These are phyloP conservation scores for Flaveria floridana DNA, from an alignment of 140 eudicot species.

Conservation along the genomic window DNA sequence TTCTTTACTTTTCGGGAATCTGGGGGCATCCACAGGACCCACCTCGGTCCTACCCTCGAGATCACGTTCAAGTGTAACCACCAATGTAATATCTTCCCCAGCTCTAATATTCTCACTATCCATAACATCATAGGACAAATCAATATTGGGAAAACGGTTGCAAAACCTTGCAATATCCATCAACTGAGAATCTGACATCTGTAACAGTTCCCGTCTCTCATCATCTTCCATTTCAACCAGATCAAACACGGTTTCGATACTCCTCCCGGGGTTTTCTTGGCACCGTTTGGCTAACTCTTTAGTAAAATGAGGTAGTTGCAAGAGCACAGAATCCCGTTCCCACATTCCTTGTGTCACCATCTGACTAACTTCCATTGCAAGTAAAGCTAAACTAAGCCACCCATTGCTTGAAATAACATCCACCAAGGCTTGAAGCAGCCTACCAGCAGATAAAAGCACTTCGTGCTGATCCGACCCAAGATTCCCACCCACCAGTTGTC, in stretches of 20 bases:
- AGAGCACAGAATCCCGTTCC: slow-evolving; percentile 86
- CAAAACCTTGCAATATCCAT: slow-evolving; percentile 71
- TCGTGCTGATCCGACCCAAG: slow-evolving; percentile 80
- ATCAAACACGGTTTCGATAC: slow-evolving; percentile 64
- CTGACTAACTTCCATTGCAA: slow-evolving; percentile 90
- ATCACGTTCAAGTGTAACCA: slow-evolving; percentile 71
- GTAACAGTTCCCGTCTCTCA: slow-evolving; percentile 59
- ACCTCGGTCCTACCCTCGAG: slow-evolving; percentile 72
- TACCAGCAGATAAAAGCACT: slow-evolving; percentile 59
- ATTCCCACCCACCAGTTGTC: slow-evolving; percentile 81
- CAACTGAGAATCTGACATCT: slow-evolving; percentile 69
- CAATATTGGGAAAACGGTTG: slow-evolving; percentile 83
- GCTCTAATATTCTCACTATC: slow-evolving; percentile 48
- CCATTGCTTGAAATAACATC: slow-evolving; percentile 88
- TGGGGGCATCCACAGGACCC: slow-evolving; percentile 78
- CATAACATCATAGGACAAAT: slow-evolving; percentile 57
- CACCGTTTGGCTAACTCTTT: slow-evolving; percentile 75
- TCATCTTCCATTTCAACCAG: slow-evolving; percentile 81
- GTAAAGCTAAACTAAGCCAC: slow-evolving; percentile 72
- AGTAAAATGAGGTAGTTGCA: slow-evolving; percentile 82
- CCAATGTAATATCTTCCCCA: slow-evolving; percentile 58
- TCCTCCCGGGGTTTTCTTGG: slow-evolving; percentile 69
- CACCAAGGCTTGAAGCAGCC: slow-evolving; percentile 90
- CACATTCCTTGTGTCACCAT: slow-evolving; percentile 98
- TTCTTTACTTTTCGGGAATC: slow-evolving; percentile 69